A percentile compares a stretch with the other conserved stretches of the same genome.
phyloP scores from a whole-genome alignment of 2,329 filamentous ascomycete species.

The Xylariaceae sp. region DNA sequence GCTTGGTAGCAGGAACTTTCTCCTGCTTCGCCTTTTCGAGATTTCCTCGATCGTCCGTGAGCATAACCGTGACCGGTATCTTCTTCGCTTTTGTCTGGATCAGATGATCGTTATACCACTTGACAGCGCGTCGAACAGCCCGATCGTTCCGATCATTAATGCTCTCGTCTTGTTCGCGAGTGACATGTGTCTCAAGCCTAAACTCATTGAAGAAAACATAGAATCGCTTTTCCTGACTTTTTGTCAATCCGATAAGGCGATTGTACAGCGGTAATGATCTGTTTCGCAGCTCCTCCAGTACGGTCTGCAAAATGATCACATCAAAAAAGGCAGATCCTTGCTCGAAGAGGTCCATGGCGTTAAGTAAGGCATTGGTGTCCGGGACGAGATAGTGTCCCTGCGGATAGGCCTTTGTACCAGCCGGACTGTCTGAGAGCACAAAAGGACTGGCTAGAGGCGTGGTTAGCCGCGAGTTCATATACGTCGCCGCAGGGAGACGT shows the following conservation, averaged over 20 bases:
- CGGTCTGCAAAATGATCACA: constrained; percentile 93
- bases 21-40: constrained; percentile 76
- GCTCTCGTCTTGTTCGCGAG: constrained; percentile 69
- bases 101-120: constrained; percentile 88
- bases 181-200: constrained; percentile 82
- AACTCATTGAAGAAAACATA: constrained; percentile 99
- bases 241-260: constrained; percentile 81
- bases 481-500: constrained; percentile 24
- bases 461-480: constrained; percentile 8
- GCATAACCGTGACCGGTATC: constrained; percentile 79
- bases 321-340: constrained; percentile 89
- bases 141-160: constrained; percentile 98
- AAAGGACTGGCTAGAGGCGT: constrained; percentile 64
- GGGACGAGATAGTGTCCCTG: constrained; percentile 91
- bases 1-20: constrained; percentile 62
- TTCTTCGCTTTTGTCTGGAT: constrained; percentile 56
- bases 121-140: constrained; percentile 78
- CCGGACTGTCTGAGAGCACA: constrained; percentile 83
- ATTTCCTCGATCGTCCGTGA: constrained; percentile 90
- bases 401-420: constrained; percentile 75
- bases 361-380: constrained; percentile 92
- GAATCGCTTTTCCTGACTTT: constrained; percentile 94
- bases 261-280: constrained; percentile 93
- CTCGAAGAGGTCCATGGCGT: constrained; percentile 96
- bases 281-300: constrained; percentile 93